Conservation (phyloP, 768 basidiomycete genomes). For the Auricularia heimuer region DNA sequence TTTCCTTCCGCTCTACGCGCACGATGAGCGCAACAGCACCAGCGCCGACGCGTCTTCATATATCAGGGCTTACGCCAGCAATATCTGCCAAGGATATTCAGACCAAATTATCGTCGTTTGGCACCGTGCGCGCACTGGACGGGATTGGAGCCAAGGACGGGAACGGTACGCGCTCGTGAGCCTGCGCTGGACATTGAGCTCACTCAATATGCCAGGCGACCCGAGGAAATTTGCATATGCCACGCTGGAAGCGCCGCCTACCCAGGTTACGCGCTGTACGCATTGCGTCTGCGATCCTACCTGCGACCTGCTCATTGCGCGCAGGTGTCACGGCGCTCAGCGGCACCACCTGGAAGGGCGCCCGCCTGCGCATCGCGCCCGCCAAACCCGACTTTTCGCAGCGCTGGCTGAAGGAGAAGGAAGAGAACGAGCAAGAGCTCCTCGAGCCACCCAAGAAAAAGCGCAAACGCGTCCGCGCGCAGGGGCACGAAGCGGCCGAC, state of each 20-base stretch:
- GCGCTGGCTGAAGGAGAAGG: slow-evolving; percentile 34
- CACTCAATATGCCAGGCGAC: slow-evolving; percentile 17
- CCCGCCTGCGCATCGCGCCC: slow-evolving; percentile 72
- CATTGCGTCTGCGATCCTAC: slow-evolving; percentile 5
- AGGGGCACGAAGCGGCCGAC: slow-evolving; percentile 41
- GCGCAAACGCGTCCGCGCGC: slow-evolving; percentile 13
- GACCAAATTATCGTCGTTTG: slow-evolving; percentile 52
- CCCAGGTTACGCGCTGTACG: slow-evolving; percentile 57
- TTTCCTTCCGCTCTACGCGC: background rate
- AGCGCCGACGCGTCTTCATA: slow-evolving; percentile 47
- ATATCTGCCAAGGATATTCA: slow-evolving; percentile 50
- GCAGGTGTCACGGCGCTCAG: slow-evolving; percentile 66
- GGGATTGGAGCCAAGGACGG: slow-evolving; percentile 58
- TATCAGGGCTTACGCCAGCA: slow-evolving; percentile 65
- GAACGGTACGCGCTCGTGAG: slow-evolving; percentile 29
- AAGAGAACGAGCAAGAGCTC: slow-evolving; percentile 20
- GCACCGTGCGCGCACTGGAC: slow-evolving; percentile 56
- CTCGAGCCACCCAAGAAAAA: slow-evolving; percentile 4
- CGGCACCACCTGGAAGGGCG: slow-evolving; percentile 82
- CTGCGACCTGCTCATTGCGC: background rate
- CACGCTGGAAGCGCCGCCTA: slow-evolving; percentile 54
- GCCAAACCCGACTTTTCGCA: slow-evolving; percentile 68
- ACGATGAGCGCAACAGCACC: background rate
- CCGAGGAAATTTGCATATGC: slow-evolving; percentile 66
- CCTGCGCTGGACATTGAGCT: background rate